Percentiles rank a stretch among this genome's conserved stretches.
These are phyloP conservation scores for Ophiostoma himal-ulmi DNA, from an alignment of 2,329 filamentous ascomycete species.

Conservation along the genomic window DNA sequence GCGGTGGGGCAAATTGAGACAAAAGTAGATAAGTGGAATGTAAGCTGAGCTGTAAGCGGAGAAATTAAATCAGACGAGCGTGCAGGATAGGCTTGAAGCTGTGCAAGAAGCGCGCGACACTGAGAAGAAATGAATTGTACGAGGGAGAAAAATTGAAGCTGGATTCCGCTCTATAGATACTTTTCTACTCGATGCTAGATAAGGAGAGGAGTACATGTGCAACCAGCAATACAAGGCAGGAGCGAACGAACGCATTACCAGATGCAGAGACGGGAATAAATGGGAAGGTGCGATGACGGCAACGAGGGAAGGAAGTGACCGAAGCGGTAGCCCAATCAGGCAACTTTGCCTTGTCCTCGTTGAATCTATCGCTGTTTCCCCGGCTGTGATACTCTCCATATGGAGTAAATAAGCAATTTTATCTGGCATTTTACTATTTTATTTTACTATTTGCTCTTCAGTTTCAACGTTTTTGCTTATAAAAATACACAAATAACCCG, in stretches of 20 bases:
- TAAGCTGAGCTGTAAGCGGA: not conserved
- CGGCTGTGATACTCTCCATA: constrained; percentile 17
- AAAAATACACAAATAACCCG: not conserved
- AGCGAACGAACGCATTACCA: not conserved
- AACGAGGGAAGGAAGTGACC: constrained; percentile 11
- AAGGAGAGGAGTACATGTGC: not conserved
- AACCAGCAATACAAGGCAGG: not conserved
- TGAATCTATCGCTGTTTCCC: constrained; percentile 26
- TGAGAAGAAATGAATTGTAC: not conserved
- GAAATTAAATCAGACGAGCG: not conserved
- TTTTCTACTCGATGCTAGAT: not conserved
- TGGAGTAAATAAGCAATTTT: not conserved
- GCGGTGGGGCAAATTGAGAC: constrained; percentile 4
- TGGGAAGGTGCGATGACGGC: constrained; percentile 13
- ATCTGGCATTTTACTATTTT: not conserved
- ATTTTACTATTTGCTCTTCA: not conserved
- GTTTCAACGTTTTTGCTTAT: not conserved
- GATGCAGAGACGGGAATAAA: not conserved
- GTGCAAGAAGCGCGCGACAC: not conserved
- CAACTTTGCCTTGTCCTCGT: constrained; percentile 17
- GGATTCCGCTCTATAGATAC: not conserved
- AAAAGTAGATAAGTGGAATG: constrained; percentile 10
- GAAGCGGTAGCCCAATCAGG: not conserved
- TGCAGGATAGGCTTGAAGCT: not conserved
- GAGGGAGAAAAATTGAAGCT: not conserved